Conservation (phyloP, 257 asterid genomes). For the Eustoma russellianum region DNA sequence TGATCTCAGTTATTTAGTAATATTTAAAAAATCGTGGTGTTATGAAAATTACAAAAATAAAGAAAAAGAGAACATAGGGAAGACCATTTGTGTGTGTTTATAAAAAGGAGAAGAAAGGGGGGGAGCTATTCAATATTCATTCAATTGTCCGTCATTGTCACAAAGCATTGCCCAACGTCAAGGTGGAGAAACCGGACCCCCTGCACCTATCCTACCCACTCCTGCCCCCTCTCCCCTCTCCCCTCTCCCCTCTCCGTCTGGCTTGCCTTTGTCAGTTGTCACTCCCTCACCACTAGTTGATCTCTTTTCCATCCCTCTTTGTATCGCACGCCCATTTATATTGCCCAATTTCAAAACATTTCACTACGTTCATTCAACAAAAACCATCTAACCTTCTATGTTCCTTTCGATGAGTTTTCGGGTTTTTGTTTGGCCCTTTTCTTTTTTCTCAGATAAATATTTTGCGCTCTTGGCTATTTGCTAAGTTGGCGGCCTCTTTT, state of each 20-base stretch:
- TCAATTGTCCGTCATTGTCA: too few relatives aligned
- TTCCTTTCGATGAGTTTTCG: background rate
- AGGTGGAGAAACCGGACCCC: too few relatives aligned
- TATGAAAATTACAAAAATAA: too few relatives aligned
- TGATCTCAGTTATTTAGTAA: too few relatives aligned
- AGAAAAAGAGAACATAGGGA: too few relatives aligned
- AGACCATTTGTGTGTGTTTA: too few relatives aligned
- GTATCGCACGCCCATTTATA: slow-evolving; percentile 16
- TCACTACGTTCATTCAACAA: background rate
- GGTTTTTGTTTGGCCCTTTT: background rate
- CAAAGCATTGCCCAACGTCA: too few relatives aligned
- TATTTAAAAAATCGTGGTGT: too few relatives aligned
- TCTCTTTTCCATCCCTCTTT: background rate
- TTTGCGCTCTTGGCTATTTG: slow-evolving; percentile 17
- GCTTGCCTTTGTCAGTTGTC: slow-evolving; percentile 8
- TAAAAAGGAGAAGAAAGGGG: too few relatives aligned
- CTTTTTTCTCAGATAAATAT: background rate
- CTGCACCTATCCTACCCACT: too few relatives aligned
- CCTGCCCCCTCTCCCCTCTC: too few relatives aligned
- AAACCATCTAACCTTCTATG: background rate
- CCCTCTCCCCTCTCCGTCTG: slow-evolving; percentile 8
- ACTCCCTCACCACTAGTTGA: background rate
- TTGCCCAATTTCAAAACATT: slow-evolving; percentile 2
- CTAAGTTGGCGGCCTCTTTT: slow-evolving; percentile 18
- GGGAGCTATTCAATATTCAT: too few relatives aligned